phyloP scores from a whole-genome alignment of 2,329 filamentous ascomycete genomes.

The Ophiobolus disseminans region DNA sequence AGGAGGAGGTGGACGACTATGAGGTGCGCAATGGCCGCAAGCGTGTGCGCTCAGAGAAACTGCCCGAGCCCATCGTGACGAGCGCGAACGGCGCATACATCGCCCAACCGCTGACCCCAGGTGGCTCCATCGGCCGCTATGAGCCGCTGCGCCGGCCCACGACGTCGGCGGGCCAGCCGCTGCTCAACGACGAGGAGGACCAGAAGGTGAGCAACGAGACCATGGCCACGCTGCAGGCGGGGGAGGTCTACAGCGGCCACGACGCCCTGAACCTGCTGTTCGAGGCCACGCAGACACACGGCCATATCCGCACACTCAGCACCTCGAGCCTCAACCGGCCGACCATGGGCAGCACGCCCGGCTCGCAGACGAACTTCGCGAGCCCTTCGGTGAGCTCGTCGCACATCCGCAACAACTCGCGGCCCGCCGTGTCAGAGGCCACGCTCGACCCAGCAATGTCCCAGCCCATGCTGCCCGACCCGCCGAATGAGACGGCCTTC shows the following conservation, averaged over 20 bases:
- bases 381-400: conserved; percentile 39
- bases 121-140: conserved; percentile 69
- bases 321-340: conserved; percentile 48
- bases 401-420: conserved; percentile 34
- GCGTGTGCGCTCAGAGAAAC: conserved; percentile 59
- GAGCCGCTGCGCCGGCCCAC: conserved; percentile 71
- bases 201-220: conserved; percentile 66
- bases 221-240: conserved; percentile 65
- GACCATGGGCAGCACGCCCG: conserved; percentile 43
- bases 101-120: conserved; percentile 67
- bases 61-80: conserved; percentile 36
- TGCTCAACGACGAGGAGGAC: conserved; percentile 57
- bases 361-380: conserved; percentile 44
- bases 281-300: conserved; percentile 71
- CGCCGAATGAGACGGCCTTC: conserved; percentile 47
- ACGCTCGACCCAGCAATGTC: conserved; percentile 43
- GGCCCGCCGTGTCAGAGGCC: conserved; percentile 28
- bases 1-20: conserved; percentile 65
- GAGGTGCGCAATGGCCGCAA: conserved; percentile 77
- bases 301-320: conserved; percentile 57
- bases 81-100: conserved; percentile 31
- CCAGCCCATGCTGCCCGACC: conserved; percentile 35
- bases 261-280: conserved; percentile 92
- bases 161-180: conserved; percentile 35
- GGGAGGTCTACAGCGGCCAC: conserved; percentile 85